Evolutionary conservation across 768 basidiomycete genomes (phyloP), one percentile per base, ranked within the genome.

Genomic region (Pleurotus citrinopileatus): DNA sequence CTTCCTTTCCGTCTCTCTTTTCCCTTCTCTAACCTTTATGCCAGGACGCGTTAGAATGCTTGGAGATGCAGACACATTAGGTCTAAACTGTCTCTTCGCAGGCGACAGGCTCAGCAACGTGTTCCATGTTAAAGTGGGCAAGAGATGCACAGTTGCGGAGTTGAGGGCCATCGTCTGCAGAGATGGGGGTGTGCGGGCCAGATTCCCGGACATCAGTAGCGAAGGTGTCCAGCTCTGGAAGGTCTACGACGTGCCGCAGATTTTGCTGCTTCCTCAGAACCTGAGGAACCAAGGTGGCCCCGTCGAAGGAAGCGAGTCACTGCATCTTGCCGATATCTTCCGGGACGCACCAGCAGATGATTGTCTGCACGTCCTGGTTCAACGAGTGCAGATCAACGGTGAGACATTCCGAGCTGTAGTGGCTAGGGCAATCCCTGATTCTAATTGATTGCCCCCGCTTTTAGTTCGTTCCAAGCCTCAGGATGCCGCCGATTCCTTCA

Each of bases 1-100:
- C 32, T 9, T 32, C 46, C 32, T 34, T 34, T 34, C 48, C n/a
- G n/a, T 51, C 20, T 37, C 48, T 51, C 17, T 37, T 32, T 28
- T 29, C 38, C 19, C 7, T 12, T 12, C 10, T 40, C 17, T 19
- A 12, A 40, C 38, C 19, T 47, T 47, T 47, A 51, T 51, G 48
- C 48, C 48, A 37, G 48, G 48, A 37, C 48, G 48, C 48, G 48
- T 51, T 34, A 51, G 48, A 37, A 51, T 51, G 48, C 48, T 51
- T 32, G 48, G 48, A 12, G 48, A 51, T 32, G 48, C 48, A 17
- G 48, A 51, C 34, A 37, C 27, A 51, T 32, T 51, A 7, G 34
- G 48, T 8, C 32, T 51, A 15, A 51, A 51, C 48, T 51, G 48
- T 25, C 48, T 51, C 34, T 32, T 51, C 27, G 22, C 48, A 22